These are phyloP conservation scores for Ceratobasidium sp. DNA, from an alignment of 1,284 basidiomycete species.

Conservation along the genomic window DNA sequence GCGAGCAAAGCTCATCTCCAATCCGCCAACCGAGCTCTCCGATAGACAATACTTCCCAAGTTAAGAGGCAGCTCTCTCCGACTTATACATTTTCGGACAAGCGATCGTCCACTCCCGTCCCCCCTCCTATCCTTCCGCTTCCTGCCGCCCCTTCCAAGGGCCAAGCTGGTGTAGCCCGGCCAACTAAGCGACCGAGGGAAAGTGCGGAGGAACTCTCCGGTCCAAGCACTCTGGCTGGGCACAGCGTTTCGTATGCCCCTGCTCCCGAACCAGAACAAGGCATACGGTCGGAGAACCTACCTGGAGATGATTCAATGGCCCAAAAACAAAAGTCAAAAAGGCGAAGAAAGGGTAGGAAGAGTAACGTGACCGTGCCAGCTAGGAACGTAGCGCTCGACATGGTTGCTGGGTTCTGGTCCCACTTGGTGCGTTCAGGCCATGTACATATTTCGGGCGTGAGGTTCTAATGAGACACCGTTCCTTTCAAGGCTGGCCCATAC, in stretches of 20 bases:
- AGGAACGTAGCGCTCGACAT: conserved; percentile 24
- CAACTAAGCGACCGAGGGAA: no score
- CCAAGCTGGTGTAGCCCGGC: no score
- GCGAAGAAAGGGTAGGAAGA: conserved; percentile 7
- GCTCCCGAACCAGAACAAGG: background rate
- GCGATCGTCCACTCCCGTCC: no score
- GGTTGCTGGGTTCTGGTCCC: conserved; percentile 6
- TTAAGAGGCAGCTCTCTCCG: no score
- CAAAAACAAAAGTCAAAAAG: conserved; percentile 5
- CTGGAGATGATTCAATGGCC: background rate
- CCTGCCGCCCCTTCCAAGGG: no score
- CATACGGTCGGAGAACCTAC: background rate
- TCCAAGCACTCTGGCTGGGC: background rate
- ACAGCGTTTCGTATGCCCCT: no score
- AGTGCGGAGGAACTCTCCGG: background rate
- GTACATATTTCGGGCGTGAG: no score
- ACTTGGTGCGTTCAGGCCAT: no score
- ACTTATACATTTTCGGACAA: no score
- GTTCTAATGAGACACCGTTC: no score
- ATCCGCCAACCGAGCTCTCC: background rate
- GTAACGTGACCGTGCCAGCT: background rate
- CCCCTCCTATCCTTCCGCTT: no score
- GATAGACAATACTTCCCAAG: no score
- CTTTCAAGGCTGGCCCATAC: conserved; percentile 3
- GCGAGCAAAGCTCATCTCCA: background rate